A percentile compares a stretch with the other conserved stretches of the same genome.
phyloP scores from a whole-genome alignment of 768 basidiomycete genomes.

The Clavaria fumosa region DNA sequence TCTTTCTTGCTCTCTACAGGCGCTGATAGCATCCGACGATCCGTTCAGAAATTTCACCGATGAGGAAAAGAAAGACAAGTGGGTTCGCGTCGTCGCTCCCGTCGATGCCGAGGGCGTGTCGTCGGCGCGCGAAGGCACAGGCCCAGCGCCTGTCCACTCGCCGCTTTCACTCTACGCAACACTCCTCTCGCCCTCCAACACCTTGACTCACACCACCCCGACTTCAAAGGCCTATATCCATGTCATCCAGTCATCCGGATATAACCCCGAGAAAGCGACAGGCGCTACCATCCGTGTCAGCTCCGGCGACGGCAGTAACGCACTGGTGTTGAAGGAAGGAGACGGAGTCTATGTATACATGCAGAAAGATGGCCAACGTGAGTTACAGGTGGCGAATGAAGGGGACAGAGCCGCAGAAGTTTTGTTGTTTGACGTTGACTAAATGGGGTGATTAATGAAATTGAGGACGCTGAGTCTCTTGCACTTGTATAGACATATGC shows the following conservation, averaged over 20 bases:
- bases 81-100: slow-evolving; percentile 67
- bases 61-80: slow-evolving; percentile 60
- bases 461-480: too few relatives aligned
- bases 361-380: slow-evolving; percentile 25
- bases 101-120: slow-evolving; percentile 40
- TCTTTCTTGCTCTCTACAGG: not conserved
- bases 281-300: slow-evolving; percentile 45
- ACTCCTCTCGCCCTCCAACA: slow-evolving; percentile 25
- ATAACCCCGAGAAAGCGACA: slow-evolving; percentile 37
- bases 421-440: slow-evolving; percentile 75
- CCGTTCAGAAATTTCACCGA: slow-evolving; percentile 47
- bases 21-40: not conserved
- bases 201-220: slow-evolving; percentile 7
- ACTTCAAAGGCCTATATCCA: slow-evolving; percentile 67
- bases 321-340: slow-evolving; percentile 59
- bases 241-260: slow-evolving; percentile 73
- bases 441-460: too few relatives aligned
- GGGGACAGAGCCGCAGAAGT: slow-evolving; percentile 58
- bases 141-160: slow-evolving; percentile 72
- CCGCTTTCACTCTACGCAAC: slow-evolving; percentile 60
- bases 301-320: slow-evolving; percentile 21
- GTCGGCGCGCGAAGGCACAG: slow-evolving; percentile 45
- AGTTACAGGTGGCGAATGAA: slow-evolving; percentile 37
- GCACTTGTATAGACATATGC: too few relatives aligned
- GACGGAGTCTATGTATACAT: slow-evolving; percentile 69